Evolutionary conservation across 192 early-diverging fungal genomes (phyloP).

Genomic region (Rhizophlyctis rosea): DNA sequence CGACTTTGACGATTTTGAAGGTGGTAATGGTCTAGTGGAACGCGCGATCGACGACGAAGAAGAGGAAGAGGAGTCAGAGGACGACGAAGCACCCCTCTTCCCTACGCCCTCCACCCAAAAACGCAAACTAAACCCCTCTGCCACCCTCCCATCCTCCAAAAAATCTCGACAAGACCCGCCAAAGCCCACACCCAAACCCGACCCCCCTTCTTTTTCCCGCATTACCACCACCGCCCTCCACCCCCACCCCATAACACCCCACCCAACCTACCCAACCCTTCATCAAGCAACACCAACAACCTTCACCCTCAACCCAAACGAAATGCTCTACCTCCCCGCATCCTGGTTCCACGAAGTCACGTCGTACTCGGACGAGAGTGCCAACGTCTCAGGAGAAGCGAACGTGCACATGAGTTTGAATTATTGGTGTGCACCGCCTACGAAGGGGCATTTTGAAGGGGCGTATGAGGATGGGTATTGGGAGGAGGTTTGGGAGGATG

Average conservation of each 20-base stretch:
- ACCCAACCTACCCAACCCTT: constrained; percentile 20
- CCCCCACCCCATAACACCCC: not conserved
- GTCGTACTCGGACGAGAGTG: constrained; percentile 3
- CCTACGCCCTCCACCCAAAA: no score
- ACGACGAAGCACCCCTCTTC: no score
- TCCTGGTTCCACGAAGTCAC: constrained; percentile 46
- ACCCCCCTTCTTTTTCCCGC: constrained; percentile 35
- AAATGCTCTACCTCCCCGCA: constrained; percentile 32
- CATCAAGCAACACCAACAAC: constrained; percentile 8
- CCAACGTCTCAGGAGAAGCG: not conserved
- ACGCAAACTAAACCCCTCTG: no score
- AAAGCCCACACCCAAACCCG: constrained; percentile 4
- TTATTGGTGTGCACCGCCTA: constrained; percentile 39
- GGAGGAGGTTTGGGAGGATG: constrained; percentile 12
- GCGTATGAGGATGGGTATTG: constrained; percentile 37
- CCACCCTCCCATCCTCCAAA: no score
- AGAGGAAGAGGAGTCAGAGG: constrained; percentile 10
- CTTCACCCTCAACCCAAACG: constrained; percentile 13
- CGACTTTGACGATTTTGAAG: constrained; percentile 9
- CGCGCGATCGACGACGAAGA: constrained; percentile 5
- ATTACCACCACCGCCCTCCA: constrained; percentile 18
- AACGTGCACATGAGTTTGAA: constrained; percentile 37
- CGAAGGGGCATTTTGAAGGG: constrained; percentile 7
- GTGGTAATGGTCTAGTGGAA: not conserved
- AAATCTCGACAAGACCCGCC: no score